A percentile compares a stretch with the other conserved stretches of the same genome.
Evolutionary conservation across 306 rosid genomes (phyloP).

Genomic region (Hippophae tibetana): DNA sequence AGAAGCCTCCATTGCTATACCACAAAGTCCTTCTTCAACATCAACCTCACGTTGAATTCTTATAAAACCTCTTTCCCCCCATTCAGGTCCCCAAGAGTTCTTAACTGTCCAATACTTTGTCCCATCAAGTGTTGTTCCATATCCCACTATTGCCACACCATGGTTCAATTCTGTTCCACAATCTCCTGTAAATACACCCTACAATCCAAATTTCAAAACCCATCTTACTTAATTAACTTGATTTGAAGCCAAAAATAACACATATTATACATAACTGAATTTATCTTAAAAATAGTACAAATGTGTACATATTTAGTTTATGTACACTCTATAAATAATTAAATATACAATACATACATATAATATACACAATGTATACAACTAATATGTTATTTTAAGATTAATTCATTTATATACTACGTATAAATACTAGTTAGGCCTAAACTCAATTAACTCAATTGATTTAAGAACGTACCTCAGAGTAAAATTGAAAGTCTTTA

Average conservation of each 20-base stretch:
- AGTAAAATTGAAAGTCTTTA: constrained; percentile 40
- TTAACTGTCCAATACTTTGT: constrained; percentile 27
- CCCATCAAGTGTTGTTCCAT: constrained; percentile 15
- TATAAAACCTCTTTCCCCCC: constrained; percentile 26
- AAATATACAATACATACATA: no score
- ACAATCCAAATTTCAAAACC: background rate
- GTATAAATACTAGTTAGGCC: no score
- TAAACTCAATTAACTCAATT: background rate
- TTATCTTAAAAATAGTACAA: no score
- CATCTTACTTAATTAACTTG: no score
- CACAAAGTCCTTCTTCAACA: constrained; percentile 26
- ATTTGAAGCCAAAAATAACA: no score
- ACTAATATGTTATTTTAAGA: no score
- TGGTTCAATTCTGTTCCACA: constrained; percentile 31
- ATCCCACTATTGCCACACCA: constrained; percentile 30
- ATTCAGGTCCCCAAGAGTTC: constrained; percentile 25
- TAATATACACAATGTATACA: no score
- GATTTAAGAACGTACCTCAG: constrained; percentile 9
- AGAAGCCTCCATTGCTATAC: constrained; percentile 29
- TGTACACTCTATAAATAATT: no score
- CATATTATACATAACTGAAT: no score
- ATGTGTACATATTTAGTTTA: no score
- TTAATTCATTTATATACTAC: no score
- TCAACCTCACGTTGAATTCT: constrained; percentile 22
- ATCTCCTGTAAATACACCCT: constrained; percentile 24